phyloP scores from a whole-genome alignment of 2,329 filamentous ascomycete species.

The Ceratocystis diversiconidia region DNA sequence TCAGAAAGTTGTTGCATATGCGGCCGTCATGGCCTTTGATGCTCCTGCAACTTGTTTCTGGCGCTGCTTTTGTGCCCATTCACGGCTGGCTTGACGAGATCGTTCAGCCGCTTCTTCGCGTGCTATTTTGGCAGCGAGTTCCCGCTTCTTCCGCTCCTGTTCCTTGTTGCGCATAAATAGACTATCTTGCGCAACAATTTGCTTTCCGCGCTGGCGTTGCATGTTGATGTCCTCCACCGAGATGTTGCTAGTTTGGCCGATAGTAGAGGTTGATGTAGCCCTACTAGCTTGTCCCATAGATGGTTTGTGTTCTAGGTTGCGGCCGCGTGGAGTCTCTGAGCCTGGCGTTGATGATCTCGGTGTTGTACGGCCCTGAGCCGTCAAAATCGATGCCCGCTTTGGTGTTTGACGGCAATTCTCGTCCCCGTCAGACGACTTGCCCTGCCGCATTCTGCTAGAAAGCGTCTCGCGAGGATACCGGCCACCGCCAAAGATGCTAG shows the following conservation, averaged over 20 bases:
- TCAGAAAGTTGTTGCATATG: neutral
- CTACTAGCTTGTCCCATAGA: slow-evolving; percentile 24
- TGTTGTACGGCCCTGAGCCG: slow-evolving; percentile 16
- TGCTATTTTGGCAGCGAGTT: slow-evolving; percentile 38
- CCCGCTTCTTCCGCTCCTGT: slow-evolving; percentile 40
- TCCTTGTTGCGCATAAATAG: slow-evolving; percentile 34
- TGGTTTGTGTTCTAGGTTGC: slow-evolving; percentile 9
- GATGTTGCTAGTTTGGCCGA: slow-evolving; percentile 34
- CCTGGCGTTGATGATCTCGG: slow-evolving; percentile 6
- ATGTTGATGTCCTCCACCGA: slow-evolving; percentile 37
- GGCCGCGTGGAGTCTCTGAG: slow-evolving; percentile 17
- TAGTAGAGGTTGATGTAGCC: slow-evolving; percentile 34
- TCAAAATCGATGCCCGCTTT: slow-evolving; percentile 20
- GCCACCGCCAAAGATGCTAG: slow-evolving; percentile 29
- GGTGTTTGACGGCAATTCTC: slow-evolving; percentile 16
- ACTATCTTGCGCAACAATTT: slow-evolving; percentile 41
- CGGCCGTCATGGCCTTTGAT: neutral
- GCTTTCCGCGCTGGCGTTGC: slow-evolving; percentile 39
- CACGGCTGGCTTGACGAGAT: slow-evolving; percentile 42
- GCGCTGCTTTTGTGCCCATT: slow-evolving; percentile 48
- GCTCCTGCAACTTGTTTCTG: slow-evolving; percentile 25
- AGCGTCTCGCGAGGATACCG: slow-evolving; percentile 41
- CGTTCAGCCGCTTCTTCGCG: slow-evolving; percentile 47
- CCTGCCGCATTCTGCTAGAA: slow-evolving; percentile 42
- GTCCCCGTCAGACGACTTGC: slow-evolving; percentile 27